These are phyloP conservation scores for Aspergillaceae sp. DNA, from an alignment of 2,329 filamentous ascomycete genomes.

Conservation along the genomic window DNA sequence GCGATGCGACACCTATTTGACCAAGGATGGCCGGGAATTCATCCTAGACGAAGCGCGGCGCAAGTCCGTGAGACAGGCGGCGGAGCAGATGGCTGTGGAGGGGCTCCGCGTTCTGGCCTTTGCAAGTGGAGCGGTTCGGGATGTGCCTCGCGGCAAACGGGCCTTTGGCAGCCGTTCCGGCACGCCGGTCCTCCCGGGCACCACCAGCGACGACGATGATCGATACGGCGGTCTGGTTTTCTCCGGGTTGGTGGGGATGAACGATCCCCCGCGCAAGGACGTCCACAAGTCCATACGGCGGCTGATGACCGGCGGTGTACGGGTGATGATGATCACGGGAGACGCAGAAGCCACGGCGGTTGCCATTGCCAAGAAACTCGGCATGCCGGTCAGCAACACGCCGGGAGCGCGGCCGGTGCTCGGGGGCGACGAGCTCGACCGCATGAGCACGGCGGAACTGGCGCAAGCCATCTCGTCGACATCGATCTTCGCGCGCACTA, in stretches of 20 bases:
- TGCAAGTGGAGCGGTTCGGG: conserved; percentile 67
- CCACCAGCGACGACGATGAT: conserved; percentile 53
- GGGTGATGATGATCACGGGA: conserved; percentile 98
- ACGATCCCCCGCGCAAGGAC: conserved; percentile 83
- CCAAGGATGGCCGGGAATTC: conserved; percentile 75
- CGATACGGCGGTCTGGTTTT: conserved; percentile 78
- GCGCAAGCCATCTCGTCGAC: conserved; percentile 77
- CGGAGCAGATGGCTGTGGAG: conserved; percentile 77
- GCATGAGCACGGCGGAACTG: conserved; percentile 78
- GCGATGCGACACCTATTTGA: conserved; percentile 84
- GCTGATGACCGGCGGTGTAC: conserved; percentile 87
- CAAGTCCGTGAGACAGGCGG: conserved; percentile 67
- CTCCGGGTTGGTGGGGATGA: conserved; percentile 92
- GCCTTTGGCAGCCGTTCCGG: conserved; percentile 48
- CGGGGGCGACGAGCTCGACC: conserved; percentile 83
- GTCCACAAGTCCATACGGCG: conserved; percentile 82
- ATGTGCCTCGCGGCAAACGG: conserved; percentile 35
- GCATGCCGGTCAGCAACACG: conserved; percentile 68
- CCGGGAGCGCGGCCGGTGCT: conserved; percentile 57
- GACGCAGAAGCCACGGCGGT: conserved; percentile 92
- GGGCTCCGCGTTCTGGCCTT: conserved; percentile 88
- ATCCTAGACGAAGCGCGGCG: conserved; percentile 69
- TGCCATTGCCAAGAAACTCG: conserved; percentile 88
- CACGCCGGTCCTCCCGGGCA: conserved; percentile 30
- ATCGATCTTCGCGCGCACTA: conserved; percentile 91